These are phyloP conservation scores for Cicer bijugum DNA, from an alignment of 306 rosid species.

Conservation along the genomic window DNA sequence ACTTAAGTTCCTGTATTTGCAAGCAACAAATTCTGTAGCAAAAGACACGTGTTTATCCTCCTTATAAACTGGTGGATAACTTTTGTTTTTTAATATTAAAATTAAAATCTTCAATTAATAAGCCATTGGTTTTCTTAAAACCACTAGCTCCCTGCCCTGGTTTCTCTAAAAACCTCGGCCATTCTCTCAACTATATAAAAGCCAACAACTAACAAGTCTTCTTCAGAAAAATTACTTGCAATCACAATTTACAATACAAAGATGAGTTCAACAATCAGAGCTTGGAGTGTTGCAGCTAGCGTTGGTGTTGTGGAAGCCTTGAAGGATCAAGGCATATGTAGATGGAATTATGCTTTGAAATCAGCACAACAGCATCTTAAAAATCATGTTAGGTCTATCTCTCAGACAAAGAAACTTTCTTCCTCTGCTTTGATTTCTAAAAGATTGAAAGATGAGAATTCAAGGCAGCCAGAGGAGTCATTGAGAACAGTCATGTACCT, in stretches of 20 bases:
- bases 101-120: too few species aligned
- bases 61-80: too few species aligned
- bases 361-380: constrained; percentile 53
- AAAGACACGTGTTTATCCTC: too few species aligned
- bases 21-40: too few species aligned
- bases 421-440: constrained; percentile 52
- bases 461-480: constrained; percentile 66
- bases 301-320: constrained; percentile 54
- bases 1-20: too few species aligned
- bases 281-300: constrained; percentile 51
- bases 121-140: too few species aligned
- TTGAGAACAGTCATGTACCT: constrained; percentile 67
- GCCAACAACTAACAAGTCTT: not conserved
- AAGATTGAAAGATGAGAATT: constrained; percentile 45
- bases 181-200: not conserved
- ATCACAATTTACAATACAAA: not conserved
- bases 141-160: too few species aligned
- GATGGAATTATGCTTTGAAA: constrained; percentile 53
- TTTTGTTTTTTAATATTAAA: too few species aligned
- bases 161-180: not conserved
- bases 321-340: constrained; percentile 65
- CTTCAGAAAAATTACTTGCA: not conserved
- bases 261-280: constrained; percentile 46
- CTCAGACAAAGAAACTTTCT: constrained; percentile 53
- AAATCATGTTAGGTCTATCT: constrained; percentile 41